Base-by-base conservation (phyloP, 2,329 filamentous ascomycete genomes). In the Neophaeococcomyces mojaviensis region DNA sequence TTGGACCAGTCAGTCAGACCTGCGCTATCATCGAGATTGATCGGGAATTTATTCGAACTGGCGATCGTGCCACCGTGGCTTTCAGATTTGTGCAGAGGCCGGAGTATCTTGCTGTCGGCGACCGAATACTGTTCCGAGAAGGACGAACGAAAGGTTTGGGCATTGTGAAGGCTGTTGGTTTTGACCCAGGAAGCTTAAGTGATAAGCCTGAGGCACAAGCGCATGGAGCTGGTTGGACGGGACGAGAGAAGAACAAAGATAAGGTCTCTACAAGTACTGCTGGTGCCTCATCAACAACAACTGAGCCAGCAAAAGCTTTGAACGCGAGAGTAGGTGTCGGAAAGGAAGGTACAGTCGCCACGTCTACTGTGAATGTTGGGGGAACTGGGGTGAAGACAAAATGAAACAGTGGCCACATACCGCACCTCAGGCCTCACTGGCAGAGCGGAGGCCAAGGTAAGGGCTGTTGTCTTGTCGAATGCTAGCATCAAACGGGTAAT, bases 11-110 rank as follows among this genome's bases (percentile, higher is more conserved):
- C 35, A 88, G 85, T 33, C 92, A 98, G 68, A 98, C 92, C 0
- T 98, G 92, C 61, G 82, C 88, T 9, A 96, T 98, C 61, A 94
- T 98, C 59, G 92, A 96, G 60, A 92, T 98, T 55, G 92, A 98
- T 62, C 82, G 90, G n/a, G 85, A 86, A 20, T 92, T 89, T 59
- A 96, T 98, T 54, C 81, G 92, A 6, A 96, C 90, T 0, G 92
- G 92, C 8, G 92, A 97, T 63, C 77, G 90, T n/a, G 92, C 92
- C 2, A 82, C 82, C 0, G 92, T 98, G 1, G 92, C 90, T 0
- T 98, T 98, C 68, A 81, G 84, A 8, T 98, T 98, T 61, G 84
- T 96, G 3, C 92, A 96, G 64, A 74, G 90, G 18, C 92, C 92
- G 2, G 92, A 98, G 68, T 98, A 94, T 56, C 69, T 98, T 10